Conservation (phyloP, 2,329 filamentous ascomycete species). For the Purpureocillium lavendulum region DNA sequence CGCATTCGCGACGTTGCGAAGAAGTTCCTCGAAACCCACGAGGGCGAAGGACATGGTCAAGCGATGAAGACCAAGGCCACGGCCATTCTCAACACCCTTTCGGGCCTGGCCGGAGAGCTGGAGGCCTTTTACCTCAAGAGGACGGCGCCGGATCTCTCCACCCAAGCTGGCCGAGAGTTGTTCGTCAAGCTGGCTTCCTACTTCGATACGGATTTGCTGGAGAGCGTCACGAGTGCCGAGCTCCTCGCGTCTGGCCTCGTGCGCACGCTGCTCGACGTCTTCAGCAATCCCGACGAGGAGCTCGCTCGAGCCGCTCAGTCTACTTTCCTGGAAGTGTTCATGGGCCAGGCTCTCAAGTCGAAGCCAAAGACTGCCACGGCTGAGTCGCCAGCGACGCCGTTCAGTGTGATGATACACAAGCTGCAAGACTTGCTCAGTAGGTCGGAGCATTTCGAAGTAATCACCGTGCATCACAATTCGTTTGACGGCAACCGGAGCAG, state of each 20-base stretch:
- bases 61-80: constrained; percentile 71
- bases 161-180: constrained; percentile 50
- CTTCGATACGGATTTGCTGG: constrained; percentile 80
- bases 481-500: constrained; percentile 86
- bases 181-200: constrained; percentile 73
- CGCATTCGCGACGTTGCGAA: constrained; percentile 71
- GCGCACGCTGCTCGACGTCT: constrained; percentile 70
- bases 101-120: constrained; percentile 63
- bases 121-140: constrained; percentile 59
- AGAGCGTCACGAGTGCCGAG: constrained; percentile 94
- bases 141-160: constrained; percentile 33
- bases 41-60: constrained; percentile 63
- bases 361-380: constrained; percentile 55
- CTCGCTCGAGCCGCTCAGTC: constrained; percentile 62
- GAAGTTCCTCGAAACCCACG: constrained; percentile 76
- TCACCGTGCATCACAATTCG: constrained; percentile 88
- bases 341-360: constrained; percentile 63
- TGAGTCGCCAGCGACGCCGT: constrained; percentile 70
- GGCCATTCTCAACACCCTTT: constrained; percentile 66
- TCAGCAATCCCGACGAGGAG: constrained; percentile 61
- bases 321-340: constrained; percentile 86
- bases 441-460: constrained; percentile 95
- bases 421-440: constrained; percentile 92
- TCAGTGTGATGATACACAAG: constrained; percentile 87
- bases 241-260: constrained; percentile 87